Base-by-base conservation (phyloP, 345 rosid genomes). In the Mercurialis annua region DNA sequence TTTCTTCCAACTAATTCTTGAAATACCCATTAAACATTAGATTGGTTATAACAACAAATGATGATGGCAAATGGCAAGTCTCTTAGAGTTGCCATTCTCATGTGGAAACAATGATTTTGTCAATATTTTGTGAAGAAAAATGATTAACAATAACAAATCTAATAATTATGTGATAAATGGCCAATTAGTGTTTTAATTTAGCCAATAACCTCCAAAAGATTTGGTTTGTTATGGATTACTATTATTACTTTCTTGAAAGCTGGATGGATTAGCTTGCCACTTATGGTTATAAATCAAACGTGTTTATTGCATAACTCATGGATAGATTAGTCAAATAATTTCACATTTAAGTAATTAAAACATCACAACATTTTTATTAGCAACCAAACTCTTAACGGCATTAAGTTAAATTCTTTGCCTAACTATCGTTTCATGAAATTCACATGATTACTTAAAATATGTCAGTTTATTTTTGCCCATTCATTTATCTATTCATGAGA, bases 331-430 rank as follows among this genome's bases (percentile, higher is more conserved):
- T 27, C 38, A 15, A 17, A 1, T 23, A 33, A 56, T 47, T 10
- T n/a, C 6, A 31, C 10, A 12, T 33, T 0, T 33, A 57, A 33
- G n/a, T 6, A 23, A 29, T 27, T 44, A 38, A 62, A 33, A 46
- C 53, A 21, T 64, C 26, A 17, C 44, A 57, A 38, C 26, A 1
- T 49, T 33, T 16, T 49, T 14, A 49, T 33, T 21, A 20, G 7
- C 16, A 64, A 49, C 47, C 31, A 23, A 49, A 64, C 21, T 48
- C 57, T 64, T 20, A 64, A 64, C 68, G 46, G 58, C 57, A 33
- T 5, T 23, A 20, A 48, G 33, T 40, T 55, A 10, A 16, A 3
- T 31, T 30, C 9, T 31, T 15, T 1, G 30, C 36, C 56, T n/a
- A 48, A 48, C 43, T 18, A 10, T 43, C 12, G 2, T n/a, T n/a